Percentiles rank a stretch among this genome's conserved stretches.
These are phyloP conservation scores for Salix arbutifolia DNA, from an alignment of 345 rosid species.

Conservation along the genomic window DNA sequence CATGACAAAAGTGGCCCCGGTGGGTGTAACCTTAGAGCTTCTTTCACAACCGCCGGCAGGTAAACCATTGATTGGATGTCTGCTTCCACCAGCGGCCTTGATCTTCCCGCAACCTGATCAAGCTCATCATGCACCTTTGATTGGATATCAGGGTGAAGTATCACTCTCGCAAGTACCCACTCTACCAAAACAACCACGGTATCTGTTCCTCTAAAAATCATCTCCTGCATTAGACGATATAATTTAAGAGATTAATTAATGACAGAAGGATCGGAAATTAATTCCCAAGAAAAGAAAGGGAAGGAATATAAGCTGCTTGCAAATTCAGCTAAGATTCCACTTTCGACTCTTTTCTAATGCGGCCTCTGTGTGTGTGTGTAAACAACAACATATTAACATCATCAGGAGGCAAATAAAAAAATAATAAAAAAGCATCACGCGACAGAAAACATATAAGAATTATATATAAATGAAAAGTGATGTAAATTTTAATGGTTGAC, in stretches of 20 bases:
- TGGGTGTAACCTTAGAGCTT: conserved; percentile 50
- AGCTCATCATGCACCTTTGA: conserved; percentile 47
- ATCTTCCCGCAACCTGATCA: conserved; percentile 40
- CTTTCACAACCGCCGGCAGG: conserved; percentile 42
- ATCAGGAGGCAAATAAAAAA: neutral
- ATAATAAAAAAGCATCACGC: neutral
- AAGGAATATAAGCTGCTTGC: neutral
- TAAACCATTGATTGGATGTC: conserved; percentile 33
- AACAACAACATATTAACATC: neutral
- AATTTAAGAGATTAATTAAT: neutral
- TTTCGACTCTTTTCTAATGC: neutral
- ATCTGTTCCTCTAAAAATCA: conserved; percentile 61
- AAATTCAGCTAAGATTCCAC: conserved; percentile 1
- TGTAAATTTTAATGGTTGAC: neutral
- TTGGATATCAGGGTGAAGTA: conserved; percentile 47
- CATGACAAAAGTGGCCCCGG: conserved; percentile 64
- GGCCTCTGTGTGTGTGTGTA: neutral
- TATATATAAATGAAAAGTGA: neutral
- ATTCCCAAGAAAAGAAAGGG: neutral
- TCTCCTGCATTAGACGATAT: conserved; percentile 32
- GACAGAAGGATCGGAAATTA: neutral
- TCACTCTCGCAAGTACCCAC: conserved; percentile 58
- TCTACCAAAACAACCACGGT: conserved; percentile 49
- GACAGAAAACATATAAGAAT: neutral
- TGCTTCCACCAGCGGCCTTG: conserved; percentile 33